Evolutionary conservation across 345 rosid genomes (phyloP).

Genomic region (Eutrema yunnanense): DNA sequence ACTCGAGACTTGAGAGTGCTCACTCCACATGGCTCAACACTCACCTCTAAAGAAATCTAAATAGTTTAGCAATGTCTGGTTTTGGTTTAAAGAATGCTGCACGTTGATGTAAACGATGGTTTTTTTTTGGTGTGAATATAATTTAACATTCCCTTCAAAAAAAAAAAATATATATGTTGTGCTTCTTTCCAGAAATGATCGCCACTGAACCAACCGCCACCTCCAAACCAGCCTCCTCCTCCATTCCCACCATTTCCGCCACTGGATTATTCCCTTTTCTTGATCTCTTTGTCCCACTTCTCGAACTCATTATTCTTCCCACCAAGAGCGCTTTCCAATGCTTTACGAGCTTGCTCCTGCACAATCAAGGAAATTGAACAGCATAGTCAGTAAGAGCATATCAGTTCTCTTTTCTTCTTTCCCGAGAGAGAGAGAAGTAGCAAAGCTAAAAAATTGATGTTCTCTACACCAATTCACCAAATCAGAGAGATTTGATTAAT

Average conservation of each 20-base stretch:
- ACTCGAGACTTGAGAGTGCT: too few relatives aligned
- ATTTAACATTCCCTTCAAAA: too few relatives aligned
- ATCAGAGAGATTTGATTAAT: background rate
- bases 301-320: slow-evolving; percentile 83
- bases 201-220: slow-evolving; percentile 74
- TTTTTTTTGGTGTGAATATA: too few relatives aligned
- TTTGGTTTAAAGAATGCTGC: too few relatives aligned
- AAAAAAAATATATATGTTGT: too few relatives aligned
- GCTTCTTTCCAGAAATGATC: slow-evolving; percentile 77
- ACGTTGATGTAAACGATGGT: too few relatives aligned
- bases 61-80: too few relatives aligned
- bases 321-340: slow-evolving; percentile 83
- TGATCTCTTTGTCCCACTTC: slow-evolving; percentile 80
- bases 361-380: background rate
- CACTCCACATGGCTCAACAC: too few relatives aligned
- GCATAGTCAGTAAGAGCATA: too few relatives aligned
- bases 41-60: too few relatives aligned
- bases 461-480: background rate
- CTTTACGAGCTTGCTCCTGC: slow-evolving; percentile 85
- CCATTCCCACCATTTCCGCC: slow-evolving; percentile 58
- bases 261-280: slow-evolving; percentile 75
- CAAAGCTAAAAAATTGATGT: too few relatives aligned
- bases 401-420: background rate
- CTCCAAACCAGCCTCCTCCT: slow-evolving; percentile 87
- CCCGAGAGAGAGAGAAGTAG: background rate